Conservation (phyloP, 2,329 filamentous ascomycete species). For the Aspergillus fijiensis region DNA sequence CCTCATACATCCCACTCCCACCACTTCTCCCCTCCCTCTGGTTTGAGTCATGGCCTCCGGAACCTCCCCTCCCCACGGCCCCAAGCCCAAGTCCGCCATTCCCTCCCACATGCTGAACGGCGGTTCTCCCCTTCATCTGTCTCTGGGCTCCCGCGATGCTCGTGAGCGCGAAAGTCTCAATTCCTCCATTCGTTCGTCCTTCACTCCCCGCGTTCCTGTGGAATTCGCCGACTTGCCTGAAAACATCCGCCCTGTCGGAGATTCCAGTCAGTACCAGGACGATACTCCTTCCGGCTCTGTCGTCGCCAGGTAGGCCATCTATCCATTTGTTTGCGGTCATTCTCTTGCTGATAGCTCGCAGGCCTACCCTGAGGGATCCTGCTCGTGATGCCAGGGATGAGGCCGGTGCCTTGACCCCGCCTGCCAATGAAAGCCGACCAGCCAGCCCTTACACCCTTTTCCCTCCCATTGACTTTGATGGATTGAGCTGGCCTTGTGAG, state of each 20-base stretch:
- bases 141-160: conserved; percentile 50
- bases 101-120: conserved; percentile 60
- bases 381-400: conserved; percentile 56
- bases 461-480: conserved; percentile 53
- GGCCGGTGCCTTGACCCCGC: conserved; percentile 51
- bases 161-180: conserved; percentile 59
- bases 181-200: conserved; percentile 60
- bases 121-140: conserved; percentile 51
- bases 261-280: conserved; percentile 19
- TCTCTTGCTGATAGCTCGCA: conserved; percentile 10
- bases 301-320: conserved; percentile 27
- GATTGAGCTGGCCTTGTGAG: conserved; percentile 54
- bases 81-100: conserved; percentile 53
- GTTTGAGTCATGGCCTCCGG: conserved; percentile 54
- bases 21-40: not conserved
- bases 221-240: conserved; percentile 29
- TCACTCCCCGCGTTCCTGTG: conserved; percentile 42
- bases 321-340: not conserved
- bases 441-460: conserved; percentile 51
- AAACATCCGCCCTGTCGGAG: conserved; percentile 16
- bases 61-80: conserved; percentile 41
- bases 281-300: conserved; percentile 20
- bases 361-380: conserved; percentile 47
- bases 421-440: conserved; percentile 51
- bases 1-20: not conserved